Conservation (phyloP, 805 yeast genomes). For the Yarrowia porcina region DNA sequence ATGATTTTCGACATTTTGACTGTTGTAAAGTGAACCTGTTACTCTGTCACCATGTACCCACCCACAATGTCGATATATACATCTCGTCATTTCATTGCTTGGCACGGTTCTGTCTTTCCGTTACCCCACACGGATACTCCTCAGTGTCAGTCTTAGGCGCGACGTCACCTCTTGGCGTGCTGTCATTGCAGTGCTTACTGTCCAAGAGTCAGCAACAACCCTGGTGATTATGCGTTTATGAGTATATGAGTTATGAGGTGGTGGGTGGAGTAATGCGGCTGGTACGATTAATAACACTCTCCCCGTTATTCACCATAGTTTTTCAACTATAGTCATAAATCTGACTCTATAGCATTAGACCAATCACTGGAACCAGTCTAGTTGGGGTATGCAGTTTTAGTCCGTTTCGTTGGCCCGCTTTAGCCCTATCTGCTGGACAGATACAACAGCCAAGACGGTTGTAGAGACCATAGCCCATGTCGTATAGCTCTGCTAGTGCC, state of each 20-base stretch:
- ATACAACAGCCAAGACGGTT: neutral
- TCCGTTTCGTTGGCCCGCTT: too few relatives aligned
- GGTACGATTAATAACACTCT: too few relatives aligned
- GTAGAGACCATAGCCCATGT: neutral
- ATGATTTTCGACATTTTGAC: neutral
- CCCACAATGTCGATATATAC: neutral
- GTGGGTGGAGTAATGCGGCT: too few relatives aligned
- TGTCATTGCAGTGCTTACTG: neutral
- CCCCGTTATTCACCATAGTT: too few relatives aligned
- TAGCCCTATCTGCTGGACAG: too few relatives aligned
- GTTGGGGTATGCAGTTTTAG: too few relatives aligned
- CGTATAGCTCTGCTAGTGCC: neutral
- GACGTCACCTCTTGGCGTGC: neutral
- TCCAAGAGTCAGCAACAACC: neutral
- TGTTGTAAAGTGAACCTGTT: too few relatives aligned
- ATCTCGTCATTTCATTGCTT: neutral
- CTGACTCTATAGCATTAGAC: too few relatives aligned
- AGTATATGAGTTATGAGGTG: too few relatives aligned
- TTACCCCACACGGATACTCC: constrained; percentile 6
- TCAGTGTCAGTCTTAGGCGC: neutral
- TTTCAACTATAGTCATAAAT: too few relatives aligned
- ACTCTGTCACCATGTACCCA: too few relatives aligned
- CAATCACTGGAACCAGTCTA: too few relatives aligned
- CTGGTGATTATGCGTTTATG: neutral
- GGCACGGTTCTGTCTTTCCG: neutral